Percentiles rank a stretch among this genome's conserved stretches.
phyloP scores from a whole-genome alignment of 2,329 filamentous ascomycete species.

The Microsporum canis region DNA sequence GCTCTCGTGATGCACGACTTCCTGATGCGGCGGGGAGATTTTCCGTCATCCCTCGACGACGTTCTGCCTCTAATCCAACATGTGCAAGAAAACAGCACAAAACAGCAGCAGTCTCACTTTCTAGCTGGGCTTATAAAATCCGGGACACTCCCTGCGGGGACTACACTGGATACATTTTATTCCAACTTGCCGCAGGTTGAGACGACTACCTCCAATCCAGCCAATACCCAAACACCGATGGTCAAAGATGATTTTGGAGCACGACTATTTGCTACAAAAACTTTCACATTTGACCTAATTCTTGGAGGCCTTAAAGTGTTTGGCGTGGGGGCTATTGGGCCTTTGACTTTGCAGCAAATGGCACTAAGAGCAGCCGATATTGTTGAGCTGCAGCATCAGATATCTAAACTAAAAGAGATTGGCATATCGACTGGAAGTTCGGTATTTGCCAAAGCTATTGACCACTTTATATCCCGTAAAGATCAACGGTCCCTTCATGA shows the following conservation, averaged over 20 bases:
- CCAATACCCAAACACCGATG: background rate
- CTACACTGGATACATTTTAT: background rate
- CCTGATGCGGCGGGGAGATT: constrained; percentile 32
- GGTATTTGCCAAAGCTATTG: constrained; percentile 54
- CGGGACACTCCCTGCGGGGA: constrained; percentile 6
- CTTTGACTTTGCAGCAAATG: constrained; percentile 65
- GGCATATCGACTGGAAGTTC: constrained; percentile 53
- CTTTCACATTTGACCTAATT: constrained; percentile 60
- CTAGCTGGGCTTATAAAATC: constrained; percentile 7
- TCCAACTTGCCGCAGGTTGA: background rate
- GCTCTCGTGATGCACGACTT: constrained; percentile 39
- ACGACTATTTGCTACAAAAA: constrained; percentile 68
- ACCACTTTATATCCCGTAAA: constrained; percentile 49
- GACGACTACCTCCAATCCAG: background rate
- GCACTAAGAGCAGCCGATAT: constrained; percentile 52
- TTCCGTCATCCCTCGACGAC: constrained; percentile 29
- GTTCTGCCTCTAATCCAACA: constrained; percentile 33
- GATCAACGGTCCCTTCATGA: constrained; percentile 44
- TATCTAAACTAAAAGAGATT: constrained; percentile 49
- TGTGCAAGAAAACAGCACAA: constrained; percentile 24
- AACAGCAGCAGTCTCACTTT: constrained; percentile 9
- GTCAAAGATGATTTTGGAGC: constrained; percentile 62
- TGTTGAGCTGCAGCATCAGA: constrained; percentile 45
- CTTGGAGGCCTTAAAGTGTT: constrained; percentile 59
- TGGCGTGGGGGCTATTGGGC: constrained; percentile 60